Evolutionary conservation across 768 basidiomycete species (phyloP), one percentile per base, ranked within the genome.

Genomic region (Hebeloma cylindrosporum): DNA sequence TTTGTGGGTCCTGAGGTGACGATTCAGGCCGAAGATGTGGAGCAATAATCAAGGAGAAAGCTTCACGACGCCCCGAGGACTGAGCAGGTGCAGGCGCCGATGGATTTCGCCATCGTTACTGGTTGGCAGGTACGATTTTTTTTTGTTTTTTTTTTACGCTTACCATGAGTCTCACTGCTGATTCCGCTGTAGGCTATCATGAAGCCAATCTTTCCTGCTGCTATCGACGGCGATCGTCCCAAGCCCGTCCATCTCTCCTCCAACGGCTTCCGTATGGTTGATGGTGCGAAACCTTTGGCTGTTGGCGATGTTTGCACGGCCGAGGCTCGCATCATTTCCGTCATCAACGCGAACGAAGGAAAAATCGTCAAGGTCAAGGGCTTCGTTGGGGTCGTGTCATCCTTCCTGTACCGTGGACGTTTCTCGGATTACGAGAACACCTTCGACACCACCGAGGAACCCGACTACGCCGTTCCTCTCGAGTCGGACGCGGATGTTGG

Each of bases 91-190:
- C 80, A 88, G 58, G 93, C 95, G 2, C 96, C 96, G 0, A 95
- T 99, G 91, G 95, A 98, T 69, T 98, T 96, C 57, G 92, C 94
- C 18, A 99, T 99, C 59, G 95, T 98, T 39, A 85, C 93, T 30
- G 94, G 95, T 34, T 99, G 96, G 96, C 84, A 95, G 85, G 93
- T 93, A 62, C 48, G 85, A n/a, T n/a, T n/a, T n/a, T n/a, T 17
- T 21, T 30, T 21, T 20, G 43, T 36, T 43, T 30, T 10, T 18
- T 13, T 18, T 26, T 43, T 21, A 29, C 13, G 21, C 25, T 43
- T 35, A 14, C 43, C 25, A 16, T 50, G n/a, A n/a, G n/a, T 43
- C 28, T n/a, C n/a, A n/a, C 54, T 21, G 18, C n/a, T 35, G 32
- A 40, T 53, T 32, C 25, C n/a, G n/a, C n/a, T 48, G 0, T 54